phyloP scores from a whole-genome alignment of 345 rosid genomes.

The Clausena lansium region DNA sequence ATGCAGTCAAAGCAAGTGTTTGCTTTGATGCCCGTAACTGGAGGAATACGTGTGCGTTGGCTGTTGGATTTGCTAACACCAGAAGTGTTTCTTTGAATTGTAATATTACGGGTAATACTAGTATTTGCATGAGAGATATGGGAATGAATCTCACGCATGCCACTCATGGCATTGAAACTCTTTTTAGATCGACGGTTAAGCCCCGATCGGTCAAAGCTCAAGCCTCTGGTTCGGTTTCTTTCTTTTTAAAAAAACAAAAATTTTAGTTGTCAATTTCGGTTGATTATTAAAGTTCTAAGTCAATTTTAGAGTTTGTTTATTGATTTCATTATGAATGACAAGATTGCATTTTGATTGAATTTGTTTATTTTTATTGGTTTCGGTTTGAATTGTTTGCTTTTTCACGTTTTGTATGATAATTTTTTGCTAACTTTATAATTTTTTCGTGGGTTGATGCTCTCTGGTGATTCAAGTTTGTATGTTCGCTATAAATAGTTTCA shows the following conservation, averaged over 20 bases:
- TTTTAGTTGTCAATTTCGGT: background rate
- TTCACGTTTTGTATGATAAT: too few relatives aligned
- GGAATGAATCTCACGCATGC: slow-evolving; percentile 65
- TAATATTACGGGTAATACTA: background rate
- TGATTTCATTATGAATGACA: background rate
- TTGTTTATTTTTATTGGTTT: background rate
- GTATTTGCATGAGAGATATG: slow-evolving; percentile 46
- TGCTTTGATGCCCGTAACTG: slow-evolving; percentile 38
- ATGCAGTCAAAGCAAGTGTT: slow-evolving; percentile 41
- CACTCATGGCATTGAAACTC: slow-evolving; percentile 26
- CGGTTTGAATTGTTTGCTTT: background rate
- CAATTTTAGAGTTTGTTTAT: background rate
- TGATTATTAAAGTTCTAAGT: background rate
- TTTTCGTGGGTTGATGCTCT: too few relatives aligned
- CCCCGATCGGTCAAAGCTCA: slow-evolving; percentile 60
- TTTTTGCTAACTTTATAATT: too few relatives aligned
- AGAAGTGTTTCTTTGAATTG: slow-evolving; percentile 19
- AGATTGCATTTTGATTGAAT: background rate
- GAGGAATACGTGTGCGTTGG: slow-evolving; percentile 12
- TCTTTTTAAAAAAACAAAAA: too few relatives aligned
- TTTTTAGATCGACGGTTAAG: slow-evolving; percentile 48
- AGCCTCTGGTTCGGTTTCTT: slow-evolving; percentile 57
- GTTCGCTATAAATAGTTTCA: too few relatives aligned
- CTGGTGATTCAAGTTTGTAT: too few relatives aligned
- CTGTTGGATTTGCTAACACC: slow-evolving; percentile 18